Conservation (phyloP, 2,329 filamentous ascomycete species). For the Phialophora expanda region DNA sequence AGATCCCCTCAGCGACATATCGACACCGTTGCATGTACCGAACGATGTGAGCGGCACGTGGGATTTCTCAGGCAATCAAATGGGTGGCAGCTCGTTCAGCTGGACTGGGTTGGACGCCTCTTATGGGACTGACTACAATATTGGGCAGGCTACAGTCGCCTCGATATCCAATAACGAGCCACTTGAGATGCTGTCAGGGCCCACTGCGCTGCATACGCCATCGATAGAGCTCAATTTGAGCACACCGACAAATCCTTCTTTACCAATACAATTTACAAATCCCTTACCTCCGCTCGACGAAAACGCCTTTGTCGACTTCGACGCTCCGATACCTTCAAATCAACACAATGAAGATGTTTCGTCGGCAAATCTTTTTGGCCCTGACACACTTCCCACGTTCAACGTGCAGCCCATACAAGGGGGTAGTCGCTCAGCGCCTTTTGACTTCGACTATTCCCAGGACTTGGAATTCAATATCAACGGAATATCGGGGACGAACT, state of each 20-base stretch:
- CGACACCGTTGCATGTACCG: constrained; percentile 25
- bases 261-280: constrained; percentile 8
- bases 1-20: constrained; percentile 24
- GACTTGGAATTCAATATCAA: constrained; percentile 6
- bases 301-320: constrained; percentile 16
- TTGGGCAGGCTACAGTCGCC: constrained; percentile 33
- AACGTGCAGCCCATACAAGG: constrained; percentile 1
- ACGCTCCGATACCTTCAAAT: not conserved
- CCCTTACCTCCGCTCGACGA: constrained; percentile 12
- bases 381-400: constrained; percentile 2
- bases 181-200: constrained; percentile 7
- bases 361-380: not conserved
- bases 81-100: constrained; percentile 32
- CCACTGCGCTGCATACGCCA: constrained; percentile 5
- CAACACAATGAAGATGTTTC: constrained; percentile 3
- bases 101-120: constrained; percentile 34
- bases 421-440: not conserved
- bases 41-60: constrained; percentile 31
- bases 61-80: constrained; percentile 32
- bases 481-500: not conserved
- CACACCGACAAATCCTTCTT: constrained; percentile 1
- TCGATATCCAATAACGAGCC: constrained; percentile 23
- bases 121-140: constrained; percentile 32
- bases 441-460: not conserved
- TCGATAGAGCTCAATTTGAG: constrained; percentile 8